These are phyloP conservation scores for Termitomyces sp. DNA, from an alignment of 768 basidiomycete genomes.

Conservation along the genomic window DNA sequence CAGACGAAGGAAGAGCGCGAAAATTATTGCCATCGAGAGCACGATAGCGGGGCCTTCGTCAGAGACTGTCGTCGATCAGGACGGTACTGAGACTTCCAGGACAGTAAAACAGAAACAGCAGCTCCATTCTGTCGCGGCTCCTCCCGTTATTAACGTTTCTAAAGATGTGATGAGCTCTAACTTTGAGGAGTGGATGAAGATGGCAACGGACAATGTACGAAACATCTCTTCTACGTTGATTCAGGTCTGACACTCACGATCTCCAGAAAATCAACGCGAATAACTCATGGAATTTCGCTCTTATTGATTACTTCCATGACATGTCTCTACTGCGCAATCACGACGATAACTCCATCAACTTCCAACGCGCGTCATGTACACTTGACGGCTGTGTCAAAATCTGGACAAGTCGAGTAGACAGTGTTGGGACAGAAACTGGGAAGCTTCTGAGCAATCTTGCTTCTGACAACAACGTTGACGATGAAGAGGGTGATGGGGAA, in stretches of 20 bases:
- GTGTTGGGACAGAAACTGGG: slow-evolving; percentile 93
- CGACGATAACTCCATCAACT: slow-evolving; percentile 95
- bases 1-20: slow-evolving; percentile 74
- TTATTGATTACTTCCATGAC: slow-evolving; percentile 99
- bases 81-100: slow-evolving; percentile 40
- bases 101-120: slow-evolving; percentile 58
- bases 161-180: slow-evolving; percentile 88
- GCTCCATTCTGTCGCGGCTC: slow-evolving; percentile 57
- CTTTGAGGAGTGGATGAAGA: slow-evolving; percentile 99
- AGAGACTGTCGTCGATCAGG: slow-evolving; percentile 34
- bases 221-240: slow-evolving; percentile 5
- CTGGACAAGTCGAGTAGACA: slow-evolving; percentile 97
- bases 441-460: slow-evolving; percentile 91
- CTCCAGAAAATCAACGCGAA: slow-evolving; percentile 95
- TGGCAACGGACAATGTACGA: slow-evolving; percentile 96
- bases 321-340: slow-evolving; percentile 94
- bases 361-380: slow-evolving; percentile 96
- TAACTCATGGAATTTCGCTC: slow-evolving; percentile 96
- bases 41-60: slow-evolving; percentile 61
- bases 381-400: slow-evolving; percentile 99
- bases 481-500: slow-evolving; percentile 62
- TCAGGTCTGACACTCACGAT: slow-evolving; percentile 10
- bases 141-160: slow-evolving; percentile 57
- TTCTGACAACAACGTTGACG: slow-evolving; percentile 46
- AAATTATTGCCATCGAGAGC: slow-evolving; percentile 53